These are phyloP conservation scores for Scenedesmus sp. DNA, from an alignment of 163 green algal genomes.

Conservation along the genomic window DNA sequence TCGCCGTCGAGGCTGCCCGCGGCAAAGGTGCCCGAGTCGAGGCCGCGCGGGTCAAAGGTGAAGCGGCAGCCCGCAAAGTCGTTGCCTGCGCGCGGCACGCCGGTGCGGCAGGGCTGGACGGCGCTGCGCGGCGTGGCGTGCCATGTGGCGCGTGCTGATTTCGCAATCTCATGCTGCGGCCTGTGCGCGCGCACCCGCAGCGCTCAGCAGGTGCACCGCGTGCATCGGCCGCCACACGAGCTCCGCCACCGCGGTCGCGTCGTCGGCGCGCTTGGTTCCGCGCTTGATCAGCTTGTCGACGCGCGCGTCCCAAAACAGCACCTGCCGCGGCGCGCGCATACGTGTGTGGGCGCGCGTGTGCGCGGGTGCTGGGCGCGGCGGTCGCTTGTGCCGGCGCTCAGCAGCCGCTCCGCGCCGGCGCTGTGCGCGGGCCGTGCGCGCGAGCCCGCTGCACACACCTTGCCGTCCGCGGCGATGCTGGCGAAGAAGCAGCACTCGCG, in stretches of 20 bases:
- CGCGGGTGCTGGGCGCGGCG: too few relatives aligned
- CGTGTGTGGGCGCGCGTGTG: too few relatives aligned
- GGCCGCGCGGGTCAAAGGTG: conserved; percentile 65
- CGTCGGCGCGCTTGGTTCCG: conserved; percentile 64
- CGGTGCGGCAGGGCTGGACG: not conserved
- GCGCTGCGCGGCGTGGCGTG: not conserved
- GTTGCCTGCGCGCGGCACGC: conserved; percentile 47
- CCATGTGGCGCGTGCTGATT: not conserved
- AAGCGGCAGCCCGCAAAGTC: conserved; percentile 64
- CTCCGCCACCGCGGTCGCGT: too few relatives aligned
- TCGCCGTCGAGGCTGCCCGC: conserved; percentile 77
- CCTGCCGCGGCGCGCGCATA: conserved; percentile 18
- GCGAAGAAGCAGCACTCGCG: conserved; percentile 44
- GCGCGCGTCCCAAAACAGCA: conserved; percentile 87
- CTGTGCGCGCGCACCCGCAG: conserved; percentile 34
- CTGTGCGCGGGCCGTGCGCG: too few relatives aligned
- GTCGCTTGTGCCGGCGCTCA: too few relatives aligned
- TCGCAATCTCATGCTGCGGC: not conserved
- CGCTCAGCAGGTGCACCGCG: conserved; percentile 63
- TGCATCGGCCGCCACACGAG: conserved; percentile 76
- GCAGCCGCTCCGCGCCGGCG: not conserved
- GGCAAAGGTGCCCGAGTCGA: conserved; percentile 64
- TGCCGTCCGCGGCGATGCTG: conserved; percentile 36
- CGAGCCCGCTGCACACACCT: too few relatives aligned
- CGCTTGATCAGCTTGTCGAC: conserved; percentile 70